Conservation (phyloP, 805 yeast genomes). For the Ogataea ramenticola region DNA sequence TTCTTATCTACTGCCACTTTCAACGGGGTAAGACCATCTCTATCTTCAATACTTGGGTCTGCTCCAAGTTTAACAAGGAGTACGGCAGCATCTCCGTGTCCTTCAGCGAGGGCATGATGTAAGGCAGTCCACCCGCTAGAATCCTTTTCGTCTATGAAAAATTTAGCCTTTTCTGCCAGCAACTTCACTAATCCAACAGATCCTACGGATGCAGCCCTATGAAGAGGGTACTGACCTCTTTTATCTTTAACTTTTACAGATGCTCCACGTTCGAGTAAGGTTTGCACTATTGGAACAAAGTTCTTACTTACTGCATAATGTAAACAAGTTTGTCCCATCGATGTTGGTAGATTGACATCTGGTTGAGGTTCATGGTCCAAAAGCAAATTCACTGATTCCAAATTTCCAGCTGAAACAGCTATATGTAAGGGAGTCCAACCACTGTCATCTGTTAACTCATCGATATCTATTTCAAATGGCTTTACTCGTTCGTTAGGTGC, state of each 20-base stretch:
- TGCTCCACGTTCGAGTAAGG: constrained; percentile 52
- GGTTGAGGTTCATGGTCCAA: constrained; percentile 45
- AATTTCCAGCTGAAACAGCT: constrained; percentile 67
- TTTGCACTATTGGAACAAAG: constrained; percentile 45
- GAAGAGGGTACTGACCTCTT: constrained; percentile 59
- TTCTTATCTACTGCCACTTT: constrained; percentile 51
- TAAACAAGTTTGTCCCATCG: constrained; percentile 62
- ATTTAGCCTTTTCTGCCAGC: constrained; percentile 44
- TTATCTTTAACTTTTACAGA: constrained; percentile 62
- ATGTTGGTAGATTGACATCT: constrained; percentile 54
- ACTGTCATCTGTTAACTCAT: constrained; percentile 60
- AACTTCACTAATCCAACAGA: constrained; percentile 47
- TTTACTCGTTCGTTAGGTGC: constrained; percentile 1
- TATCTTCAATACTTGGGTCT: constrained; percentile 38
- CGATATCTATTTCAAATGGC: constrained; percentile 47
- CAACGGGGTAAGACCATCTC: constrained; percentile 47
- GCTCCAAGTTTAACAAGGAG: constrained; percentile 62
- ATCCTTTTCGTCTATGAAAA: constrained; percentile 66
- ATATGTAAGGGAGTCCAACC: constrained; percentile 91
- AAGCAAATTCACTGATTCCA: constrained; percentile 43
- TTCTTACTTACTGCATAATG: constrained; percentile 73
- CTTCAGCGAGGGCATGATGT: constrained; percentile 89
- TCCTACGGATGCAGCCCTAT: constrained; percentile 80
- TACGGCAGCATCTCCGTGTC: constrained; percentile 71
- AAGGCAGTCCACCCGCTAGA: constrained; percentile 75